Evolutionary conservation across 257 asterid genomes (phyloP), one percentile per base, ranked within the genome.

Genomic region (Petunia secreta): DNA sequence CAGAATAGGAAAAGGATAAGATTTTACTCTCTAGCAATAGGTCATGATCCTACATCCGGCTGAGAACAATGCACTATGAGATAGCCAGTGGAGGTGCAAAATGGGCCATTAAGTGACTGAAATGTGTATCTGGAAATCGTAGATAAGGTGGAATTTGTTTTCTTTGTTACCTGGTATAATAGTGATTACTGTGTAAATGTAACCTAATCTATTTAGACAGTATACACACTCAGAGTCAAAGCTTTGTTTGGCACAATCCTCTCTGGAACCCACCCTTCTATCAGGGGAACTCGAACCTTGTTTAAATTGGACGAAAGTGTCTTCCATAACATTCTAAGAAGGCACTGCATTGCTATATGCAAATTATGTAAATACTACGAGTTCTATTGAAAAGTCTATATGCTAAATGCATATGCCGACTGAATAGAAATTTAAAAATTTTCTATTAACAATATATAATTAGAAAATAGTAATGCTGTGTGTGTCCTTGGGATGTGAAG

Each of bases 251-350:
- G 25, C 25, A 25, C 25, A 25, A 25, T 25, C 25, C 25, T 25
- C 25, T 25, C 25, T 25, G 25, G 25, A 25, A 25, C 25, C 25
- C 25, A 25, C 25, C 25, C 25, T 25, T 25, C 77, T 71, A 34
- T 71, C 48, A 10, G 60, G 41, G 60, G 43, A 71, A 48, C 60
- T 4, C 48, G 77, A 71, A 48, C 43, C 60, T 69, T 71, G 43
- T 48, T 9, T 25, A 25, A 48, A 58, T 71, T 71, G 0, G 54
- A 44, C 16, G 15, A 69, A 46, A 25, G 25, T 41, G 1, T 16
- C 77, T 46, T 71, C 60, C 77, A 71, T 48, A 46, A 48, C 77
- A 71, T 48, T 71, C 34, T 48, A 48, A 71, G 60, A 34, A 71
- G 77, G 60, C 40, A 71, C 34, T 48, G 60, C 11, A 48, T 71